Evolutionary conservation across 345 rosid genomes (phyloP), one percentile per base, ranked within the genome.

Genomic region (Euphorbia tirucalli): DNA sequence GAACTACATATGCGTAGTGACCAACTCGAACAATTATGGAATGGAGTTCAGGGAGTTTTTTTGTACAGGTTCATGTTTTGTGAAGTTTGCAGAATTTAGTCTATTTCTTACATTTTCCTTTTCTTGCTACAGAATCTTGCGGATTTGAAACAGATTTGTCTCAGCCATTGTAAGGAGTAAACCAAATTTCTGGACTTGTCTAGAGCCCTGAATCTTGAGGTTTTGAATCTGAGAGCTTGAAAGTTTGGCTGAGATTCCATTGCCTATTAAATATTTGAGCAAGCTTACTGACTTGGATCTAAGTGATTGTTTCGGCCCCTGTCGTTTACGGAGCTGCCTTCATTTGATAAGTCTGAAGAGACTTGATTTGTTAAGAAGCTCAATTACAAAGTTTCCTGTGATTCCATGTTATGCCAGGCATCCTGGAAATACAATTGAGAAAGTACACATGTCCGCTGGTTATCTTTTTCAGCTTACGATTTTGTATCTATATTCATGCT

Each of bases 61-160:
- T 13, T 15, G 7, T 16, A 15, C 16, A 50, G 22, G 1, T 50
- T 16, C 7, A 1, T 50, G 1, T 50, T 50, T 15, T 50, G 18
- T 16, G 55, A 50, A 50, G 22, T 50, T 50, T 0, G 4, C 8
- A 16, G 5, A 16, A 50, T 50, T 50, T 5, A 50, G n/a, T n/a
- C n/a, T n/a, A n/a, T n/a, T 3, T 19, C 22, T 50, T 50, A 18
- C 7, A 50, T 15, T 50, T 50, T 37, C 41, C 8, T 37, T 8
- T 16, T 32, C n/a, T 28, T 7, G 24, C 25, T 41, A 41, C 43
- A 73, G 65, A 35, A 56, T 16, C 70, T 73, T 64, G 62, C 18
- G 8, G 52, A 73, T 11, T 37, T 73, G 49, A 73, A 65, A 31
- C 0, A 6, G 15, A 16, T 73, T 4, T 52, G 65, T n/a, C 44